Percentiles rank a stretch among this genome's conserved stretches.
phyloP scores from a whole-genome alignment of 2,329 filamentous ascomycete species.

The Cordyceps cateniannulata region DNA sequence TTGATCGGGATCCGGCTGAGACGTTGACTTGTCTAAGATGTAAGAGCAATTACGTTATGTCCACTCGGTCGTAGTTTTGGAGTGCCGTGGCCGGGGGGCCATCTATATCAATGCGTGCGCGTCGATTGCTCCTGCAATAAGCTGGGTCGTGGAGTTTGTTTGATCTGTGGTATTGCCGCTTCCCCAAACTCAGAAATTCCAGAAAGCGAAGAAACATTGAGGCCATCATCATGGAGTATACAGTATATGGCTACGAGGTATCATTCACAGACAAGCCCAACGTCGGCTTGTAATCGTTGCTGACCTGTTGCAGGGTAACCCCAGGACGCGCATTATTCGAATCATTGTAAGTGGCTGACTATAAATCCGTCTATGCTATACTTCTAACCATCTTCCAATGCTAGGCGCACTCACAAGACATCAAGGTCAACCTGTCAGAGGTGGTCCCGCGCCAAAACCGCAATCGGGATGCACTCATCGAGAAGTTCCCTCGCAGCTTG shows the following conservation, averaged over 20 bases:
- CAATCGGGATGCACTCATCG: background rate
- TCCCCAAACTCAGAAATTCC: no score
- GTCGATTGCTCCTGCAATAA: background rate
- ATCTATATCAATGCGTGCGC: background rate
- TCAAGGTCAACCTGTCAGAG: background rate
- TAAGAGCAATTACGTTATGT: background rate
- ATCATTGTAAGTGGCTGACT: background rate
- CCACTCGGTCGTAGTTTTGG: background rate
- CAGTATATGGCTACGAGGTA: conserved; percentile 2
- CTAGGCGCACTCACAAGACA: background rate
- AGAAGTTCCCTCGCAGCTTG: background rate
- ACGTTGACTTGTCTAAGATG: background rate
- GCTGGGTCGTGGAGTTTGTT: background rate
- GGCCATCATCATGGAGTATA: background rate
- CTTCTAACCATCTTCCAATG: background rate
- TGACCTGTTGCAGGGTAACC: background rate
- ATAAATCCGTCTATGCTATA: no score
- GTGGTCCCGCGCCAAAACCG: conserved; percentile 1
- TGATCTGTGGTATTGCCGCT: background rate
- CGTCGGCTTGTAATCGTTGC: background rate
- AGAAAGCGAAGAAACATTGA: background rate
- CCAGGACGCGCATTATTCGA: background rate
- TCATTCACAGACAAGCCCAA: background rate
- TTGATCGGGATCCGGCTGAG: background rate
- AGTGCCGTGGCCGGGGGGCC: background rate